Conservation (phyloP, 2,329 filamentous ascomycete genomes). For the Tolypocladium ovalisporum region DNA sequence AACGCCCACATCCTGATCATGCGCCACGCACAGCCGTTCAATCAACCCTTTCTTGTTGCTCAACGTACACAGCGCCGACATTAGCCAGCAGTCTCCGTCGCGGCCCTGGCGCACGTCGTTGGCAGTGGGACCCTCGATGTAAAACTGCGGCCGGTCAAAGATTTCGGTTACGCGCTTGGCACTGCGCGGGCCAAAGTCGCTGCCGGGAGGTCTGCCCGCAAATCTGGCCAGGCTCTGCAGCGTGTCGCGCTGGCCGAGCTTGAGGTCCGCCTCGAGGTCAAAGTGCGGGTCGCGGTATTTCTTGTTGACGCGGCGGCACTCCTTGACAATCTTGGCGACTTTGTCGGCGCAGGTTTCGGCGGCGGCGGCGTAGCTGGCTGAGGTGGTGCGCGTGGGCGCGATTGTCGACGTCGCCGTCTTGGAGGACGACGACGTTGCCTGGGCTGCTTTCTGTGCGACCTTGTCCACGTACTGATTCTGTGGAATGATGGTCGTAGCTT, state of each 20-base stretch:
- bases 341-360: constrained; percentile 55
- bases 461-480: constrained; percentile 54
- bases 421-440: background rate
- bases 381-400: constrained; percentile 33
- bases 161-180: constrained; percentile 67
- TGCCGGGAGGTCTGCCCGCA: constrained; percentile 11
- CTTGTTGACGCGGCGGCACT: constrained; percentile 68
- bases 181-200: constrained; percentile 29
- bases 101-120: constrained; percentile 71
- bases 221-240: constrained; percentile 32
- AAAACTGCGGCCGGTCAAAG: constrained; percentile 68
- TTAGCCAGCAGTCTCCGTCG: constrained; percentile 77
- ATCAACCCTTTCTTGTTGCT: constrained; percentile 64
- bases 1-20: constrained; percentile 63
- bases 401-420: background rate
- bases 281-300: constrained; percentile 85
- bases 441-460: constrained; percentile 35
- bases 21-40: constrained; percentile 61
- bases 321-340: constrained; percentile 49
- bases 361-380: constrained; percentile 63
- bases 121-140: constrained; percentile 63
- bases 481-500: constrained; percentile 59
- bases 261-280: constrained; percentile 69
- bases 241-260: constrained; percentile 41
- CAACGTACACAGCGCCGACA: constrained; percentile 69